These are phyloP conservation scores for Sanghuangporus sanghuang DNA, from an alignment of 1,284 basidiomycete species.

Conservation along the genomic window DNA sequence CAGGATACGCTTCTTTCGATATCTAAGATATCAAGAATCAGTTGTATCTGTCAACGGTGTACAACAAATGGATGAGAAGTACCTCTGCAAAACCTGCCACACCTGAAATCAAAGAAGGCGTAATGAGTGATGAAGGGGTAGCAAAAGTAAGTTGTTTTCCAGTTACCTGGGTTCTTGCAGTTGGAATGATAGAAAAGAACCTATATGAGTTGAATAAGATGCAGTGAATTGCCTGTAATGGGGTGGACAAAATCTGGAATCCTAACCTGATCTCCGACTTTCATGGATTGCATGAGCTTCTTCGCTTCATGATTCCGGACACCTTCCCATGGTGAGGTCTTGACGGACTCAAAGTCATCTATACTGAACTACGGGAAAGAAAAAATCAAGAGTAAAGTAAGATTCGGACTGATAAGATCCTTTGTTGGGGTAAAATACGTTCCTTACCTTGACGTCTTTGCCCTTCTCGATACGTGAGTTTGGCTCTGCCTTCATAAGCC, in stretches of 20 bases:
- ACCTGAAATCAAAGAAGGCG: slow-evolving; percentile 37
- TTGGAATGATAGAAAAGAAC: slow-evolving; percentile 90
- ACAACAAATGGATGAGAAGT: slow-evolving; percentile 19
- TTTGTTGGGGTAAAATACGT: slow-evolving; percentile 10
- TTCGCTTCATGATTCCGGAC: slow-evolving; percentile 89
- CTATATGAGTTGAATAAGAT: slow-evolving; percentile 28
- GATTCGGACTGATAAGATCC: background rate
- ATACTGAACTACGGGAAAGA: slow-evolving; percentile 70
- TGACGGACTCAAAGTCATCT: slow-evolving; percentile 78
- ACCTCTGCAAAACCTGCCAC: slow-evolving; percentile 83
- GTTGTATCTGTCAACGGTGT: slow-evolving; percentile 3
- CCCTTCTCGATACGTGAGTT: slow-evolving; percentile 85
- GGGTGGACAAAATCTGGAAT: background rate
- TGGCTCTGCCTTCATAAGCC: slow-evolving; percentile 92
- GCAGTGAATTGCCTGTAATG: slow-evolving; percentile 7
- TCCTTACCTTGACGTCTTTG: slow-evolving; percentile 80
- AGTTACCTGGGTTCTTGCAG: slow-evolving; percentile 76
- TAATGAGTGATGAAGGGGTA: background rate
- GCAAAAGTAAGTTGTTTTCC: background rate
- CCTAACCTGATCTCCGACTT: slow-evolving; percentile 71
- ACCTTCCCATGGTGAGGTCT: slow-evolving; percentile 86
- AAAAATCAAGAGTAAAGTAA: background rate
- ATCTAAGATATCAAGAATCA: slow-evolving; percentile 41
- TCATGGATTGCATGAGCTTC: slow-evolving; percentile 92
- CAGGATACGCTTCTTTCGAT: slow-evolving; percentile 82